Evolutionary conservation across 192 early-diverging fungal species (phyloP).

Genomic region (Rhizophlyctis rosea): DNA sequence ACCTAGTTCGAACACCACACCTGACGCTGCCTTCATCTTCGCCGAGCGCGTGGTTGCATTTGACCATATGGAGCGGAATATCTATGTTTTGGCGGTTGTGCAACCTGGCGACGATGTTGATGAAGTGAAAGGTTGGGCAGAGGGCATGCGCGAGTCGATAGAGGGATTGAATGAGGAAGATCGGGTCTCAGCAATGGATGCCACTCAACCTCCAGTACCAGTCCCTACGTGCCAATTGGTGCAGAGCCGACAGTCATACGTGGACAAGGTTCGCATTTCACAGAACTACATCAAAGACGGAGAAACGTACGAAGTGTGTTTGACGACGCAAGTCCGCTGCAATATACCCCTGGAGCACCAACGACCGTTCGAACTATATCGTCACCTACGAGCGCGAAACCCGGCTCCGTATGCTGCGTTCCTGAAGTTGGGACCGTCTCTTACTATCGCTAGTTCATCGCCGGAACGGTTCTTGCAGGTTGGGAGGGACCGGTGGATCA

Average conservation of each 20-base stretch:
- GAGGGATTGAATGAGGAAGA: no score
- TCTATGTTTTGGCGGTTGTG: slow-evolving; percentile 30
- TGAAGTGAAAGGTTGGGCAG: not conserved
- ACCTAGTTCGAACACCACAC: slow-evolving; percentile 24
- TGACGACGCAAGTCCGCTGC: slow-evolving; percentile 74
- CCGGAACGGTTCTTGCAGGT: slow-evolving; percentile 82
- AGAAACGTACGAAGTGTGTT: slow-evolving; percentile 93
- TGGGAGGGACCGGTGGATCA: slow-evolving; percentile 46
- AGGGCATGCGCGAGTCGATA: not conserved
- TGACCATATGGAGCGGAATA: slow-evolving; percentile 50
- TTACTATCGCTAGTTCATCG: slow-evolving; percentile 51
- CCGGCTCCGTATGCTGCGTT: slow-evolving; percentile 86
- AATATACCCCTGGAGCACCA: not conserved
- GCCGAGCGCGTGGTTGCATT: slow-evolving; percentile 72
- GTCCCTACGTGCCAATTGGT: not conserved
- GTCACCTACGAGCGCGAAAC: slow-evolving; percentile 63
- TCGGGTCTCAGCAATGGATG: slow-evolving; percentile 1
- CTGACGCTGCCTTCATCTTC: slow-evolving; percentile 76
- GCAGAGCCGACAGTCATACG: slow-evolving; percentile 44
- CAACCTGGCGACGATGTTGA: slow-evolving; percentile 8
- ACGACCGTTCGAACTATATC: slow-evolving; percentile 54
- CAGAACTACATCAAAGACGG: slow-evolving; percentile 69
- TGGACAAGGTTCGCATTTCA: slow-evolving; percentile 54
- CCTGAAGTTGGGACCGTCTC: slow-evolving; percentile 49
- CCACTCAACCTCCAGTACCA: not conserved